Base-by-base conservation (phyloP, 768 basidiomycete genomes). In the Neoboletus brunneissimus region DNA sequence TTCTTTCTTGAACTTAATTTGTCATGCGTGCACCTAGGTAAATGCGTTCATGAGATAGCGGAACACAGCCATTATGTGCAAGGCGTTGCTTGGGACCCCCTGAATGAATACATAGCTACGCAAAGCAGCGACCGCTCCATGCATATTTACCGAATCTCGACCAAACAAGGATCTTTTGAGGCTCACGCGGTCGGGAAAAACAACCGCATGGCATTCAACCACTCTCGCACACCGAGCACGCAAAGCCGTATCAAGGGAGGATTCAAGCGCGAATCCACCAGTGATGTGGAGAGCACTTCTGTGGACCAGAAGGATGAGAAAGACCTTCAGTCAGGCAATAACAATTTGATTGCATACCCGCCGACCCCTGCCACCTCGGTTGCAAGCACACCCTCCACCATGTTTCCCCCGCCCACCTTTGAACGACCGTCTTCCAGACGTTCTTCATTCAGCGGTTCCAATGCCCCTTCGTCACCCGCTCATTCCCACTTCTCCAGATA, bases 31-130 rank as follows among this genome's bases (percentile, higher is more conserved):
- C 27, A 8, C 7, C 6, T 65, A 93, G 93, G 93, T 29, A 88
- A 89, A 77, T 91, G 90, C 65, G 81, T 97, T 13, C 84, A 86
- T 63, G 91, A 94, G 70, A 89, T 95, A 57, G 88, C 91, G 1
- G 96, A 98, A 66, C 97, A 99, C 72, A 85, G 82, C 34, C 96
- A 98, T 72, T 98, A 91, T 68, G 97, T 99, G 0, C 97, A 99
- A 76, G 97, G 97, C 10, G 97, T 98, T 29, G 92, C 96, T 0
- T 99, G 97, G 97, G 97, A 99, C 62, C 97, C 97, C 1, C 74
- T 97, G 64, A 94, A 96, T 70, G 93, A 97, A 71, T 98, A 90
- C 68, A 91, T 99, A 58, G 95, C 97, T 4, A 98, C 97, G 0
- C 97, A 99, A 68, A 94, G 91, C 71, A 92, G 89, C 66, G 97